Conservation (phyloP, 2,329 filamentous ascomycete genomes). For the Paracorniculantispora psalliotae region DNA sequence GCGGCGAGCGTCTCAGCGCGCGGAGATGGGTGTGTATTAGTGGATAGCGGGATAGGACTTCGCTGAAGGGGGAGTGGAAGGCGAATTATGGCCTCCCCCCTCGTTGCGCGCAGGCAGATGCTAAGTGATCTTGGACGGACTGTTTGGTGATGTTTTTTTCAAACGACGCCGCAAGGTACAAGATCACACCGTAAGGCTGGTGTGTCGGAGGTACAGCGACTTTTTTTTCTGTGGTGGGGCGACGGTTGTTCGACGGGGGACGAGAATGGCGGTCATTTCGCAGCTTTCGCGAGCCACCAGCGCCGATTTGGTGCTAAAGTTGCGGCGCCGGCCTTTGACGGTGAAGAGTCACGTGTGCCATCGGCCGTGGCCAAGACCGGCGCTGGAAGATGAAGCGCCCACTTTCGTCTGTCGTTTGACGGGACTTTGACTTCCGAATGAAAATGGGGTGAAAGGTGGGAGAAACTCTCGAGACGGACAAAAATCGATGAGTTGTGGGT, state of each 20-base stretch:
- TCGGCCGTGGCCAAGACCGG: not conserved
- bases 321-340: not conserved
- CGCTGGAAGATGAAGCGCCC: not conserved
- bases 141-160: constrained; percentile 2
- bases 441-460: not conserved
- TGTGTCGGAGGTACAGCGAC: not conserved
- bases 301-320: not conserved
- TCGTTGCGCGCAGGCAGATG: constrained; percentile 12
- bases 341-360: constrained; percentile 1
- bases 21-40: no score
- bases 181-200: not conserved
- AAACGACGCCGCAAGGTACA: not conserved
- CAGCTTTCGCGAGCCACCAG: not conserved
- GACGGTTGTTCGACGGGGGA: not conserved
- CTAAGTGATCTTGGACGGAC: not conserved
- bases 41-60: not conserved
- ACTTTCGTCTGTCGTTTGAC: not conserved
- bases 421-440: not conserved
- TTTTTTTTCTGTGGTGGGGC: constrained; percentile 5
- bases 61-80: constrained; percentile 10
- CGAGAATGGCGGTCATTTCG: not conserved
- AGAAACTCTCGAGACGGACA: no score
- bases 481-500: no score
- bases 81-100: constrained; percentile 11
- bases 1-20: no score